Conservation (phyloP, 176 grass and related monocot genomes). For the Miscanthus lutarioriparius region DNA sequence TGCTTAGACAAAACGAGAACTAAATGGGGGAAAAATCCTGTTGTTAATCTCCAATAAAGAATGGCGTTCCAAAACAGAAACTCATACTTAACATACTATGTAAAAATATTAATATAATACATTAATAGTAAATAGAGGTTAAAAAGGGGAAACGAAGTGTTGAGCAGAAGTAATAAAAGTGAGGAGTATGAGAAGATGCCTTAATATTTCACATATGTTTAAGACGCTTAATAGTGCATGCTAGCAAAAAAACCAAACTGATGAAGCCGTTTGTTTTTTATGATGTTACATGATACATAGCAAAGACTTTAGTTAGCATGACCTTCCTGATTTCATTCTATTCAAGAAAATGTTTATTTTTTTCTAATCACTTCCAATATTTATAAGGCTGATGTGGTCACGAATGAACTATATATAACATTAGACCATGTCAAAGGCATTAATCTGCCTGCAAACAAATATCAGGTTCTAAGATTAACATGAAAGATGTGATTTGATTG, state of each 20-base stretch:
- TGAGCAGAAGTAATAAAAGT: not conserved
- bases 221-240: not conserved
- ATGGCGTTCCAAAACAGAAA: not conserved
- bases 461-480: not conserved
- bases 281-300: not conserved
- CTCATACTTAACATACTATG: not conserved
- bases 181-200: not conserved
- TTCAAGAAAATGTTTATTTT: not conserved
- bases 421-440: not conserved
- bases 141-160: not conserved
- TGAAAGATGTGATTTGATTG: not conserved
- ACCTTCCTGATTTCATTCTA: not conserved
- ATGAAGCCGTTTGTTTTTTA: not conserved
- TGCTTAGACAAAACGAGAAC: conserved; percentile 27
- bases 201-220: not conserved
- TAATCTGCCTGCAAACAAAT: not conserved
- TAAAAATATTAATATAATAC: not conserved
- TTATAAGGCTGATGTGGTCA: too few relatives aligned
- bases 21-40: not conserved
- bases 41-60: conserved; percentile 14
- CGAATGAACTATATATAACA: not conserved
- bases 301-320: not conserved
- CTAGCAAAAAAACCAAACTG: not conserved
- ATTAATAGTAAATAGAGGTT: not conserved
- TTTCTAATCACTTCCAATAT: too few relatives aligned